A percentile compares a stretch with the other conserved stretches of the same genome.
These are phyloP conservation scores for Xylaria digitata DNA, from an alignment of 2,329 filamentous ascomycete genomes.

Conservation along the genomic window DNA sequence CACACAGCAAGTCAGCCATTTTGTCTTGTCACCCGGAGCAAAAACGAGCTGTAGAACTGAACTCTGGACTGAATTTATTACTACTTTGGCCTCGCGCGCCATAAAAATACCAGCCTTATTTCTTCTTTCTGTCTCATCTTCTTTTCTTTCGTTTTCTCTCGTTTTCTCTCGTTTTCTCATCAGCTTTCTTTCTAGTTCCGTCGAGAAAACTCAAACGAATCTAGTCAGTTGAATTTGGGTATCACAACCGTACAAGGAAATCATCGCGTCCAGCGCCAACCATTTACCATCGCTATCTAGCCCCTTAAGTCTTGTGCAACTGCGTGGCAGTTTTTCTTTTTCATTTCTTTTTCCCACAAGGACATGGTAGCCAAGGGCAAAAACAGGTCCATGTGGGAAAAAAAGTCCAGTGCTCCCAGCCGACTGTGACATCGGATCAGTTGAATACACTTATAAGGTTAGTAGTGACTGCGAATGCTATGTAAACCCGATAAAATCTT, in stretches of 20 bases:
- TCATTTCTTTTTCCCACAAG: not conserved
- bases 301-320: conserved; percentile 16
- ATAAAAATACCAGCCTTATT: conserved; percentile 12
- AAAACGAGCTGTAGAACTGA: not conserved
- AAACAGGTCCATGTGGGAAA: conserved; percentile 1
- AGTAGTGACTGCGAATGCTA: conserved; percentile 43
- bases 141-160: not conserved
- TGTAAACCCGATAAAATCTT: conserved; percentile 68
- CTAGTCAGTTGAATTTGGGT: conserved; percentile 28
- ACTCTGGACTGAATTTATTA: conserved; percentile 29
- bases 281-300: conserved; percentile 22
- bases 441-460: conserved; percentile 39
- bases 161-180: conserved; percentile 16
- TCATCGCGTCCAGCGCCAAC: conserved; percentile 29
- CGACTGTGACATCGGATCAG: conserved; percentile 26
- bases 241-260: conserved; percentile 30
- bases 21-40: conserved; percentile 6
- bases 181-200: not conserved
- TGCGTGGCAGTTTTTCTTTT: conserved; percentile 1
- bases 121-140: not conserved
- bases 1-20: not conserved
- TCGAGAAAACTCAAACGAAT: conserved; percentile 11
- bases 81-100: conserved; percentile 18
- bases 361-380: conserved; percentile 27
- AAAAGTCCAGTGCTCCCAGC: conserved; percentile 26